Evolutionary conservation across 768 basidiomycete genomes (phyloP).

Genomic region (Kwoniella bestiolae): DNA sequence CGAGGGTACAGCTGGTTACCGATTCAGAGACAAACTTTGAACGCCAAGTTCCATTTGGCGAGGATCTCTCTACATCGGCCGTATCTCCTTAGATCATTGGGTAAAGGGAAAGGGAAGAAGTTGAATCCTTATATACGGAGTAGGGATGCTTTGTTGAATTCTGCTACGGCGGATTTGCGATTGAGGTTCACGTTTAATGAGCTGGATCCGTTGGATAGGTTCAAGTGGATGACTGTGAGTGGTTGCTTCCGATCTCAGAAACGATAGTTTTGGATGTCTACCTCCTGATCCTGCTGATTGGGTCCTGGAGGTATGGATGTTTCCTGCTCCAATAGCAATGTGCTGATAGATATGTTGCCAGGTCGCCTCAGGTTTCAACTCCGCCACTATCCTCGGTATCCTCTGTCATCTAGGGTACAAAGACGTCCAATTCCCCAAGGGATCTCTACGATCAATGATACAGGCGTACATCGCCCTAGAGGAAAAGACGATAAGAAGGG

Average conservation of each 20-base stretch:
- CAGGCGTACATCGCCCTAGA: conserved; percentile 28
- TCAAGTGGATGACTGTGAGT: conserved; percentile 41
- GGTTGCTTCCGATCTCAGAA: no score
- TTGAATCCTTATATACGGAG: conserved; percentile 13
- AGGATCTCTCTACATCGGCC: conserved; percentile 41
- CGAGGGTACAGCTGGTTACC: conserved; percentile 22
- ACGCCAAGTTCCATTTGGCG: conserved; percentile 39
- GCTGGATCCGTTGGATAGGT: conserved; percentile 29
- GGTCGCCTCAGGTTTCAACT: conserved; percentile 41
- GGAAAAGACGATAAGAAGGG: conserved; percentile 22
- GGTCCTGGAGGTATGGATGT: no score
- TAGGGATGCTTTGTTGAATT: conserved; percentile 28
- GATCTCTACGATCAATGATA: conserved; percentile 14
- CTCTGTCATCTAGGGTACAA: conserved; percentile 25
- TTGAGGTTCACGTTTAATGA: conserved; percentile 28
- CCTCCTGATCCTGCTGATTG: no score
- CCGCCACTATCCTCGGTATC: conserved; percentile 36
- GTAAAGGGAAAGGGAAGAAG: not conserved
- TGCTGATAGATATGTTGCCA: no score
- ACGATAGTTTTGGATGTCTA: no score
- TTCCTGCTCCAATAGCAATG: no score
- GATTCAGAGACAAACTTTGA: conserved; percentile 33
- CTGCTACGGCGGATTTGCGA: conserved; percentile 33
- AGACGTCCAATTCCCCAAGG: conserved; percentile 7
- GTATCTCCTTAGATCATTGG: conserved; percentile 32